These are phyloP conservation scores for Clausena lansium DNA, from an alignment of 345 rosid species.

Conservation along the genomic window DNA sequence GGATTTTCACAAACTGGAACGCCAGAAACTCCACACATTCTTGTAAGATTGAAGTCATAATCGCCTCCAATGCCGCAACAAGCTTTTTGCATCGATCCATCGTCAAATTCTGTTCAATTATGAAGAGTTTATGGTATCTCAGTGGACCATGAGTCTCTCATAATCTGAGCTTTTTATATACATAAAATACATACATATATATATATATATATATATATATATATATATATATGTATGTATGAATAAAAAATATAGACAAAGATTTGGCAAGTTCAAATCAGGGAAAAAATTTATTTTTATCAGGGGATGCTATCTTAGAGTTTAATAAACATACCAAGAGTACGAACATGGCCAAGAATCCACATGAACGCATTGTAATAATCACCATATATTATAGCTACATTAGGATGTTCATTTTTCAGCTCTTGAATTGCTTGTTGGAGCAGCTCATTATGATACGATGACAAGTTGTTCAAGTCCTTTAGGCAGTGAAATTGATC, in stretches of 20 bases:
- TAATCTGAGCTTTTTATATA: too few species aligned
- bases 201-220: too few species aligned
- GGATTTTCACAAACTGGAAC: slow-evolving; percentile 21
- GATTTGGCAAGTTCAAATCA: background rate
- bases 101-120: slow-evolving; percentile 10
- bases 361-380: slow-evolving; percentile 10
- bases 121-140: too few species aligned
- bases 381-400: slow-evolving; percentile 16
- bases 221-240: background rate
- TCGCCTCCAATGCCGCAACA: slow-evolving; percentile 25
- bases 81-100: background rate
- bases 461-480: slow-evolving; percentile 8
- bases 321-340: background rate
- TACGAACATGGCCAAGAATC: slow-evolving; percentile 1
- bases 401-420: slow-evolving; percentile 3
- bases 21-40: slow-evolving; percentile 21
- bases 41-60: slow-evolving; percentile 8
- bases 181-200: too few species aligned
- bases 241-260: background rate
- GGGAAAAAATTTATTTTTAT: background rate
- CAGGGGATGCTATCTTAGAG: background rate
- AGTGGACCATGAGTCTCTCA: background rate
- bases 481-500: slow-evolving; percentile 18
- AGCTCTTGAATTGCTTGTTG: slow-evolving; percentile 18
- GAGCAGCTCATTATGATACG: slow-evolving; percentile 18